A percentile compares a stretch with the other conserved stretches of the same genome.
These are phyloP conservation scores for Vicia faba DNA, from an alignment of 306 rosid genomes.

Conservation along the genomic window DNA sequence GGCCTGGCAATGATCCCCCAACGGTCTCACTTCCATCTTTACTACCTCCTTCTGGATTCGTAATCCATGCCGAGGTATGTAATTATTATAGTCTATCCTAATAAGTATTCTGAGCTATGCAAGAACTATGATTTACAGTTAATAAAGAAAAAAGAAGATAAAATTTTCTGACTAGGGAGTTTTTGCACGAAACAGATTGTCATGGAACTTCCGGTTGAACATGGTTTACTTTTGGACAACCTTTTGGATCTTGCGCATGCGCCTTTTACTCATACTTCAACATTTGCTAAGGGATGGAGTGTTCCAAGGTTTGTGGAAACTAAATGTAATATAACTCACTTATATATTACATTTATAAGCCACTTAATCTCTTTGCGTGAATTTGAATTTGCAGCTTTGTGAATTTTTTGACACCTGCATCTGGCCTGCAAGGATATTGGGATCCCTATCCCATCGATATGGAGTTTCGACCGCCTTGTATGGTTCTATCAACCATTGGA, in stretches of 20 bases:
- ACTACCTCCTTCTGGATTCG: slow-evolving; percentile 88
- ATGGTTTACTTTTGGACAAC: slow-evolving; percentile 93
- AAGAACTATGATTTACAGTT: slow-evolving; percentile 21
- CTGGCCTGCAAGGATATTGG: slow-evolving; percentile 95
- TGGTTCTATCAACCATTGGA: slow-evolving; percentile 93
- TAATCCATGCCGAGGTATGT: slow-evolving; percentile 86
- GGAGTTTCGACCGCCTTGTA: slow-evolving; percentile 96
- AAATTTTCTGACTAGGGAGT: slow-evolving; percentile 30
- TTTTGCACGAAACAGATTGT: slow-evolving; percentile 58
- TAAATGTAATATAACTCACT: no score
- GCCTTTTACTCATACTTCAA: slow-evolving; percentile 97
- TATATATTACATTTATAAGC: neutral
- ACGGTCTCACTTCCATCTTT: slow-evolving; percentile 69
- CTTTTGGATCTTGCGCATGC: slow-evolving; percentile 99
- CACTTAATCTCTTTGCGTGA: slow-evolving; percentile 32
- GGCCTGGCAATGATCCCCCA: slow-evolving; percentile 98
- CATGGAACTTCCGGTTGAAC: slow-evolving; percentile 90
- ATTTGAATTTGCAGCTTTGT: slow-evolving; percentile 73
- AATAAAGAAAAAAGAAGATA: neutral
- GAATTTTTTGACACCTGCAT: slow-evolving; percentile 83
- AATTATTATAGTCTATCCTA: slow-evolving; percentile 7
- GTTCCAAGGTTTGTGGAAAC: slow-evolving; percentile 75
- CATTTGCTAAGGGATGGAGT: slow-evolving; percentile 97
- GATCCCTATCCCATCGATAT: slow-evolving; percentile 96
- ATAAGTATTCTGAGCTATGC: slow-evolving; percentile 3